A percentile compares a stretch with the other conserved stretches of the same genome.
These are phyloP conservation scores for Mycena haematopus DNA, from an alignment of 768 basidiomycete species.

Conservation along the genomic window DNA sequence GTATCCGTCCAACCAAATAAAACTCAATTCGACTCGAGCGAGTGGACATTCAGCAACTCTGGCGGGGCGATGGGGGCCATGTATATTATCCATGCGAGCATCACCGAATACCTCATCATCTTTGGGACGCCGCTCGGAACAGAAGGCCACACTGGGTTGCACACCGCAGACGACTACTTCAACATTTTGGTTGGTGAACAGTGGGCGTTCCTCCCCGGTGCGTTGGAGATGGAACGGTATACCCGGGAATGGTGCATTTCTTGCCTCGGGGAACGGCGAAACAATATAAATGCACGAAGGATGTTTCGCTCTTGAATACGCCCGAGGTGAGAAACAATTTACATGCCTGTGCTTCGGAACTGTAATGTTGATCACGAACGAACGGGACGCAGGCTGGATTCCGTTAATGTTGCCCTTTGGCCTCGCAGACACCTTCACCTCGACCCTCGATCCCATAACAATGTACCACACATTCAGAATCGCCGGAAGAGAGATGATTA, in stretches of 20 bases:
- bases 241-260: constrained; percentile 84
- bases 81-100: constrained; percentile 96
- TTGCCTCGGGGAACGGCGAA: constrained; percentile 84
- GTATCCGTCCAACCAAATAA: constrained; percentile 65
- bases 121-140: constrained; percentile 97
- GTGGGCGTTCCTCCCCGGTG: constrained; percentile 88
- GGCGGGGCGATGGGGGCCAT: constrained; percentile 98
- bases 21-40: constrained; percentile 64
- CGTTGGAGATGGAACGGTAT: constrained; percentile 86
- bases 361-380: not conserved
- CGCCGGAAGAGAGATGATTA: constrained; percentile 83
- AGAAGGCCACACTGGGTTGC: constrained; percentile 93
- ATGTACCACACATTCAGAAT: constrained; percentile 79
- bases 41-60: constrained; percentile 98
- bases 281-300: constrained; percentile 87
- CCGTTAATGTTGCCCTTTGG: constrained; percentile 97
- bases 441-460: constrained; percentile 88
- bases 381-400: constrained; percentile 98
- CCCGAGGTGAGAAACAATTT: constrained; percentile 62
- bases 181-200: constrained; percentile 94
- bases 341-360: constrained; percentile 31
- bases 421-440: constrained; percentile 81
- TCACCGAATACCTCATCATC: constrained; percentile 96
- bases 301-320: constrained; percentile 96
- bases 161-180: constrained; percentile 98